Conservation (phyloP, 495 filamentous ascomycete species). For the Zalerion maritima region DNA sequence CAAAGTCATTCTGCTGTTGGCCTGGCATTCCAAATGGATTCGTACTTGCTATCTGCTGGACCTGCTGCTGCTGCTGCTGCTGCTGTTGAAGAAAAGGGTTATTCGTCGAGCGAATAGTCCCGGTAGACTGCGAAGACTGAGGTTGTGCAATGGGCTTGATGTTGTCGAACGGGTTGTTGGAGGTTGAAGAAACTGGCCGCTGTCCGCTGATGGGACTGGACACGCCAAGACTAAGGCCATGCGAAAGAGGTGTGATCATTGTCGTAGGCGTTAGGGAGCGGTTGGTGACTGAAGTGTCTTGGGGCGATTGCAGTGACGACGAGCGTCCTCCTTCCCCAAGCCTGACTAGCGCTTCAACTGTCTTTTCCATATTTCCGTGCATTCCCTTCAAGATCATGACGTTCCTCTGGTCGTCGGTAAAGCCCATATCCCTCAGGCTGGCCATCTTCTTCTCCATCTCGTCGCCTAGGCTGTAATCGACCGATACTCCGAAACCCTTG, state of each 20-base stretch:
- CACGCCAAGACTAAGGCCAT: constrained; percentile 12
- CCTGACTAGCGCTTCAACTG: constrained; percentile 68
- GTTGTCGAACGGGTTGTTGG: constrained; percentile 60
- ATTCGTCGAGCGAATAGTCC: constrained; percentile 31
- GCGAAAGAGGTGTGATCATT: constrained; percentile 10
- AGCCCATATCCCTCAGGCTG: constrained; percentile 81
- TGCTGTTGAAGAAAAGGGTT: constrained; percentile 31
- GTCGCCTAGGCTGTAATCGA: constrained; percentile 30
- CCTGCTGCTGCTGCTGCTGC: constrained; percentile 12
- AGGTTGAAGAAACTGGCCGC: constrained; percentile 22
- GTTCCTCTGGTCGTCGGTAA: constrained; percentile 70
- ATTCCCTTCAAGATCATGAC: constrained; percentile 62
- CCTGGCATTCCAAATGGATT: constrained; percentile 35
- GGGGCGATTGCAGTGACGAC: constrained; percentile 23
- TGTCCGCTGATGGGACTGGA: constrained; percentile 14
- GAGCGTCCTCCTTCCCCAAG: constrained; percentile 51
- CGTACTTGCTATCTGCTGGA: constrained; percentile 15
- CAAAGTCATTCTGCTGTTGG: constrained; percentile 24
- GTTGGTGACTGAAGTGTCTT: constrained; percentile 18
- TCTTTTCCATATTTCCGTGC: constrained; percentile 67
- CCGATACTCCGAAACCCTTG: constrained; percentile 50
- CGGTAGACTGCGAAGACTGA: constrained; percentile 43
- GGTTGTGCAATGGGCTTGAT: constrained; percentile 29
- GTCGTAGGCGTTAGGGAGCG: constrained; percentile 29
- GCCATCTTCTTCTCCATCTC: constrained; percentile 55